These are phyloP conservation scores for Hyphodiscus sp. DNA, from an alignment of 2,329 filamentous ascomycete species.

Conservation along the genomic window DNA sequence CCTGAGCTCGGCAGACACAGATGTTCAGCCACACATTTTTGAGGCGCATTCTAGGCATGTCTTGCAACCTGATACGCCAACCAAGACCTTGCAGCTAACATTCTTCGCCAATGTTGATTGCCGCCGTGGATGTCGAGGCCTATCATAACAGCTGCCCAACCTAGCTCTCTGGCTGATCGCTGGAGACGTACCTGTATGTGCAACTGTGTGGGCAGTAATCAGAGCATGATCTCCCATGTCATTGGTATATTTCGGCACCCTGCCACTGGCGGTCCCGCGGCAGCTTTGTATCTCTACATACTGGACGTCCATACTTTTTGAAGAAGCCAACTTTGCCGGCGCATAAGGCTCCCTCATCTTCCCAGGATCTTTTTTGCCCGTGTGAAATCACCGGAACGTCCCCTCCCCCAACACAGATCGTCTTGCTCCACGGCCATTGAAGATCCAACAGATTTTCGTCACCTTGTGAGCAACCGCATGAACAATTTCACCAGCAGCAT, in stretches of 20 bases:
- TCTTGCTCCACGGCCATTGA: background rate
- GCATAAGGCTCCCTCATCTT: background rate
- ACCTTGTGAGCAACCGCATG: background rate
- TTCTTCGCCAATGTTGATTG: conserved; percentile 14
- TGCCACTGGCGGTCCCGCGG: background rate
- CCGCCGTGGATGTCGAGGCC: conserved; percentile 5
- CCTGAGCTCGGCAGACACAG: too few relatives aligned
- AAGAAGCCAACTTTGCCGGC: background rate
- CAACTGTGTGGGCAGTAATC: background rate
- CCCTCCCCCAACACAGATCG: background rate
- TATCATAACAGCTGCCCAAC: background rate
- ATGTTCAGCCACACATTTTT: background rate
- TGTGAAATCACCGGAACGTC: background rate
- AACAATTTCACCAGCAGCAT: background rate
- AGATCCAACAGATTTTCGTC: background rate
- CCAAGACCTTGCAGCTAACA: background rate
- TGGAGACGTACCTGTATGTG: background rate
- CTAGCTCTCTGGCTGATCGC: conserved; percentile 1
- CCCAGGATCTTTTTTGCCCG: background rate
- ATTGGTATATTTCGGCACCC: background rate
- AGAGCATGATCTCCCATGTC: background rate
- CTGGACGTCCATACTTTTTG: background rate
- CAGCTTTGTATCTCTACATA: background rate
- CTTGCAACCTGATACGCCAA: background rate
- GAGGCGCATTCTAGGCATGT: background rate